Evolutionary conservation across 345 rosid species (phyloP), one percentile per base, ranked within the genome.

Genomic region (Adansonia digitata): DNA sequence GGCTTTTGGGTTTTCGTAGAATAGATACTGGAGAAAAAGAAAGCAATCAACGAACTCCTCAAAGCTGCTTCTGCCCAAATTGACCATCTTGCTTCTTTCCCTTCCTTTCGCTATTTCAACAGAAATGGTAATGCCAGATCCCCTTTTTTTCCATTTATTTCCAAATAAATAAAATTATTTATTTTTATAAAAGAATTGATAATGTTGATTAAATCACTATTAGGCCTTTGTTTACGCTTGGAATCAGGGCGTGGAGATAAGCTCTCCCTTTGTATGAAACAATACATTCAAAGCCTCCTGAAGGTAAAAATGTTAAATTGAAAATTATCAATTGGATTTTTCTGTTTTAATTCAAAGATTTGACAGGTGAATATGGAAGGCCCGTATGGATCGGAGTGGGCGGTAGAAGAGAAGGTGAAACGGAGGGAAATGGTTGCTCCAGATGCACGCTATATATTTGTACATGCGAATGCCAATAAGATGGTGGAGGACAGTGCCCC

Each of bases 281-380:
- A 84, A 37, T 73, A 81, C 77, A 80, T 93, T 73, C 91, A 73
- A 71, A 87, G 75, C 40, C 88, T 95, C 69, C 84, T 95, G 37
- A 87, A 85, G 91, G 96, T 92, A 74, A 55, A 26, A 29, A 27
- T 17, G 5, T 31, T 24, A 22, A 74, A 11, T 40, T 26, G 11
- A 12, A 53, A 46, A 31, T 2, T 46, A 20, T 62, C 55, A 18
- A 5, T 46, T 57, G 13, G n/a, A 2, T 34, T 56, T 27, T 48
- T 66, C 52, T n/a, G 56, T 81, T 51, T 13, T 55, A 6, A 26
- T 59, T 73, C 55, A 51, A 5, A 52, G 37, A 66, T 49, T 57
- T 61, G 18, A 18, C 79, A 92, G 97, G 84, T 62, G 56, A 94
- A 93, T 79, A 93, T 91, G 99, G 93, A 86, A 85, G 92, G 77